Conservation (phyloP, 106 monocot genomes). For the Apostasia shenzhenica region DNA sequence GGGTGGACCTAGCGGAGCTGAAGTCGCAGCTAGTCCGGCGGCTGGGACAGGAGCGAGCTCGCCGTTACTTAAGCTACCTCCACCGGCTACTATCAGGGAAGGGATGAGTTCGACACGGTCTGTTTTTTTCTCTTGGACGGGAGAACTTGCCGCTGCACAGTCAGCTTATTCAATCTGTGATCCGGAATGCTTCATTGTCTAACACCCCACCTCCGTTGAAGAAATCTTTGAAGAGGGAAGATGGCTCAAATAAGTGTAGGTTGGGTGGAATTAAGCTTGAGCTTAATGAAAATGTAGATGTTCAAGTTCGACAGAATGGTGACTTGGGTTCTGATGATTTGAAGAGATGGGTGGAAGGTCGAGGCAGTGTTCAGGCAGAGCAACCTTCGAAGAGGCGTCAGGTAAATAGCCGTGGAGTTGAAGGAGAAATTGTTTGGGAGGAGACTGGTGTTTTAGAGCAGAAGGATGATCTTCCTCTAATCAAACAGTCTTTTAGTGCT, state of each 20-base stretch:
- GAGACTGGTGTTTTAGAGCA: constrained; percentile 13
- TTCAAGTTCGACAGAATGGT: constrained; percentile 23
- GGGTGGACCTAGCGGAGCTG: constrained; percentile 40
- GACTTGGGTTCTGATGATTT: constrained; percentile 29
- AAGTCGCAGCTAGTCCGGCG: constrained; percentile 33
- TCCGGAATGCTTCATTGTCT: constrained; percentile 42
- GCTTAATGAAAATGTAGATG: constrained; percentile 40
- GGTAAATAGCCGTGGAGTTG: constrained; percentile 11
- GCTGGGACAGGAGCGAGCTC: constrained; percentile 30
- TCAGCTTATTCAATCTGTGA: constrained; percentile 40
- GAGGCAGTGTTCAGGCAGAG: constrained; percentile 19
- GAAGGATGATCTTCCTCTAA: constrained; percentile 6
- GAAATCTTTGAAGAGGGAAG: not conserved
- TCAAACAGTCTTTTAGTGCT: constrained; percentile 37
- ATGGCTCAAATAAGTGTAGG: constrained; percentile 12
- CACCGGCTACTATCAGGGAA: constrained; percentile 35
- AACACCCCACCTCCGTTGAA: constrained; percentile 29
- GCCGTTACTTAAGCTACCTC: constrained; percentile 33
- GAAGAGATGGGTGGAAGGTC: constrained; percentile 24
- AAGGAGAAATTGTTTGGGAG: constrained; percentile 4
- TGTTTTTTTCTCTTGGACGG: constrained; percentile 30
- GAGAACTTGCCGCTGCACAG: constrained; percentile 53
- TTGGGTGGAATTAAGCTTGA: constrained; percentile 32
- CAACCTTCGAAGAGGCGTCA: constrained; percentile 16
- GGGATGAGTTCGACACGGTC: constrained; percentile 43